Conservation (phyloP, 371 early-diverging fungal species). For the Lichtheimia ornata region DNA sequence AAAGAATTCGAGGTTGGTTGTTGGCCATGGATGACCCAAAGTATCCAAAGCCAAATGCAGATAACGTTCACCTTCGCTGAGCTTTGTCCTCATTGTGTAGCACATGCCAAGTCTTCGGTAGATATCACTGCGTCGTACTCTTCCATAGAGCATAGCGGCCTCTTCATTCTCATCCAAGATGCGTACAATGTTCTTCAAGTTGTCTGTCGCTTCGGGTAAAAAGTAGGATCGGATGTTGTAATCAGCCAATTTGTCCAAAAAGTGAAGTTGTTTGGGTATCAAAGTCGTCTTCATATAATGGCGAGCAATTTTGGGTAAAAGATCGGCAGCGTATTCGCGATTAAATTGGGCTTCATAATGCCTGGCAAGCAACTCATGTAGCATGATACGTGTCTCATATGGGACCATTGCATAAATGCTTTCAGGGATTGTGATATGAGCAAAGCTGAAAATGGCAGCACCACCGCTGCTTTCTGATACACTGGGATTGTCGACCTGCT, state of each 20-base stretch:
- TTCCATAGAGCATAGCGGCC: constrained; percentile 27
- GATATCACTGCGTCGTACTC: constrained; percentile 44
- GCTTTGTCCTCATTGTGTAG: constrained; percentile 47
- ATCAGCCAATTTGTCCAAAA: constrained; percentile 20
- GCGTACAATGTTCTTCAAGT: constrained; percentile 37
- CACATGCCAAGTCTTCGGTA: constrained; percentile 52
- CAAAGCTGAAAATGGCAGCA: constrained; percentile 37
- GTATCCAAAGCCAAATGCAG: constrained; percentile 32
- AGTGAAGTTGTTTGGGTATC: constrained; percentile 6
- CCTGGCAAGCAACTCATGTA: constrained; percentile 43
- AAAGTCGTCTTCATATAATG: constrained; percentile 51
- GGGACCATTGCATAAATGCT: constrained; percentile 53
- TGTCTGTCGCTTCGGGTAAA: constrained; percentile 43
- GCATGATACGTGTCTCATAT: constrained; percentile 43
- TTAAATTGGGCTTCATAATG: constrained; percentile 46
- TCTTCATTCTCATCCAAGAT: constrained; percentile 48
- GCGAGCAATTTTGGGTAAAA: constrained; percentile 42
- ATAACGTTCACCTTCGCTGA: constrained; percentile 48
- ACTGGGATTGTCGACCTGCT: constrained; percentile 24
- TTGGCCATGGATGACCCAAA: constrained; percentile 35
- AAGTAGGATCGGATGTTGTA: constrained; percentile 51
- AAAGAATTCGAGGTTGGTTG: constrained; percentile 22
- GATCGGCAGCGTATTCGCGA: constrained; percentile 31
- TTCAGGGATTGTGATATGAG: constrained; percentile 43
- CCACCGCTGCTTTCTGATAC: constrained; percentile 11